Evolutionary conservation across 129 eudicot species (phyloP), one percentile per base, ranked within the genome.

Genomic region (Escallonia rubra): DNA sequence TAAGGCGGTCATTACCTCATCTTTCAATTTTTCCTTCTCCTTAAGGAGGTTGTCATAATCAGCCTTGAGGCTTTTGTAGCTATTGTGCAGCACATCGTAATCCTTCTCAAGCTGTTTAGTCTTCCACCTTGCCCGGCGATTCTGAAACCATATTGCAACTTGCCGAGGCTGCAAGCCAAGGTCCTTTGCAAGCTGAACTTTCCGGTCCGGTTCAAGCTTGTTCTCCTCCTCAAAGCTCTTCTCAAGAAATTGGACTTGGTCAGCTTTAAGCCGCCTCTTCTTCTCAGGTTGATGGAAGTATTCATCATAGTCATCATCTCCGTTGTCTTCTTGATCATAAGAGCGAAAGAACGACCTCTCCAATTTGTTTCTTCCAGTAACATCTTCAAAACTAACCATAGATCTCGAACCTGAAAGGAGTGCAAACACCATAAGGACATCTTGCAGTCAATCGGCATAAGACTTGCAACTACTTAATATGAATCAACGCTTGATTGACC

Each of bases 91-190:
- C 41, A 81, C 66, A 41, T 88, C 95, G 50, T 86, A 91, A 78
- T 91, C 98, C 66, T 81, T 88, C 76, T 91, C 98, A 0, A 88
- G 85, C 64, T 79, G 82, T 63, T 85, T 88, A 46, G 80, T 91
- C 75, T 86, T 91, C 96, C 98, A 91, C 8, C 98, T 82, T 5
- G 98, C 98, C 44, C 98, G 79, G 4, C 96, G 85, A 59, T 91
- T 91, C 56, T 91, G 98, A 64, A 91, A 91, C 98, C 98, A 91
- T 61, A 91, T 81, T 1, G 96, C 98, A 69, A 91, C 85, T 73
- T 91, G 98, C 6, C 98, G 74, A 43, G 98, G 98, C 80, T 91
- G 90, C 95, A 91, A 74, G 39, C 91, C 91, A 10, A 91, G 98
- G 14, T 91, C 96, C 78, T 88, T 91, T n/a, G 98, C 98, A 50